These are phyloP conservation scores for Trichoderma koningii DNA, from an alignment of 2,329 filamentous ascomycete genomes.

Conservation along the genomic window DNA sequence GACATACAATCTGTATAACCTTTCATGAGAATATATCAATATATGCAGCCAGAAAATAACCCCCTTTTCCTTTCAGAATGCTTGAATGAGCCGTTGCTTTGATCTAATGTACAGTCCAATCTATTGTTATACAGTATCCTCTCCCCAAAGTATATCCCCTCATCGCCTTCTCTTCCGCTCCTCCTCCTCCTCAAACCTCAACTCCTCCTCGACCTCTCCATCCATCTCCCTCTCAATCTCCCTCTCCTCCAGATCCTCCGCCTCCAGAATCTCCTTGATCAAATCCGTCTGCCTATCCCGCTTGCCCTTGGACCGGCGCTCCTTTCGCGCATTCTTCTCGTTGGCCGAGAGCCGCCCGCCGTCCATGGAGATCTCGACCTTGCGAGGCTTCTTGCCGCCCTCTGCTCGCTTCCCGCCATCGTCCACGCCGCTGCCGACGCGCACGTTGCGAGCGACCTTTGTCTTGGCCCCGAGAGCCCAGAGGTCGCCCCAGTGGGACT, in stretches of 20 bases:
- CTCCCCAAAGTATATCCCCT: background rate
- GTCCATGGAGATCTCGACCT: constrained; percentile 42
- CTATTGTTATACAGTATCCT: constrained; percentile 8
- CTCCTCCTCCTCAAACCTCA: constrained; percentile 27
- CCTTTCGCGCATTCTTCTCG: constrained; percentile 42
- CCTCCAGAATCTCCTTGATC: constrained; percentile 44
- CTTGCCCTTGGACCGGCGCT: constrained; percentile 47
- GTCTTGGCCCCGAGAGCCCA: constrained; percentile 97
- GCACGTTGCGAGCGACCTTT: constrained; percentile 61
- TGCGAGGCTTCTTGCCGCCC: constrained; percentile 44
- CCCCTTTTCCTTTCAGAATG: background rate
- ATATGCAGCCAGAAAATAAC: background rate
- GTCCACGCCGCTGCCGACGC: constrained; percentile 56
- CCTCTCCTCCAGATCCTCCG: constrained; percentile 39
- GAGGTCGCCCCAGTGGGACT: constrained; percentile 86
- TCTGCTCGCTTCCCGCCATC: constrained; percentile 52
- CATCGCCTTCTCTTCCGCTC: constrained; percentile 1
- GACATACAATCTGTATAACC: background rate
- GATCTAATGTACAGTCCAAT: constrained; percentile 6
- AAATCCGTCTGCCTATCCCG: constrained; percentile 43
- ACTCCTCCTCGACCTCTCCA: constrained; percentile 37
- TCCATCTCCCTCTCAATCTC: constrained; percentile 40
- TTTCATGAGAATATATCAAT: background rate
- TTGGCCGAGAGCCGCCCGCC: constrained; percentile 43
- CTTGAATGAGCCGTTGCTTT: background rate